Evolutionary conservation across 2,329 filamentous ascomycete genomes (phyloP).

Genomic region (Penicillium crustosum): DNA sequence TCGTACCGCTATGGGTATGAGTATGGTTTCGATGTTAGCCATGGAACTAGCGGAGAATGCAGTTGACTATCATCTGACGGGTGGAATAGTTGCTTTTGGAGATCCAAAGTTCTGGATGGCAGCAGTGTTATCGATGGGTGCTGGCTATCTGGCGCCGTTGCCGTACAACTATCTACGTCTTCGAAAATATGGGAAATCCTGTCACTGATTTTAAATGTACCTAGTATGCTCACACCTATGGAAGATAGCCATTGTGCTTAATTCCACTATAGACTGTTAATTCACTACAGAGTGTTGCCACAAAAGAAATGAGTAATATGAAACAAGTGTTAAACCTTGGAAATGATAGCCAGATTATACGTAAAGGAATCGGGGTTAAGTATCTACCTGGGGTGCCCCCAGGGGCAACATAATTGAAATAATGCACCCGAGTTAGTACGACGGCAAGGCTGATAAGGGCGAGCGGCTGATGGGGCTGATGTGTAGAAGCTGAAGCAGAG

Average conservation of each 20-base stretch:
- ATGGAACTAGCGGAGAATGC: constrained; percentile 58
- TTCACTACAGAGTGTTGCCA: neutral
- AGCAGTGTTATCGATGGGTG: constrained; percentile 37
- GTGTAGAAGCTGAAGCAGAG: constrained; percentile 1
- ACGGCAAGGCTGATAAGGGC: neutral
- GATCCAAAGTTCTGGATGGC: constrained; percentile 55
- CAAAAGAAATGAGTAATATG: neutral
- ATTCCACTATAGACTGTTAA: neutral
- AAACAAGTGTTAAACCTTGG: neutral
- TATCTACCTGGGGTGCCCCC: too few relatives aligned
- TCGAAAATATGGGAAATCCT: constrained; percentile 48
- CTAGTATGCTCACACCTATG: neutral
- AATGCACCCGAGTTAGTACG: neutral
- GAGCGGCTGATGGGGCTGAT: neutral
- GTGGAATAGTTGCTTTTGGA: constrained; percentile 50
- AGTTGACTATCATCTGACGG: constrained; percentile 58
- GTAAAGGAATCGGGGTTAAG: neutral
- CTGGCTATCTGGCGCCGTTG: constrained; percentile 47
- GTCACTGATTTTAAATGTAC: constrained; percentile 12
- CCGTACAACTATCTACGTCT: constrained; percentile 56
- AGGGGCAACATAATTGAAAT: constrained; percentile 8
- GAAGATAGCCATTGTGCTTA: neutral
- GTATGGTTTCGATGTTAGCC: constrained; percentile 58
- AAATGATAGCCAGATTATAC: constrained; percentile 6
- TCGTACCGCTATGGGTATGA: constrained; percentile 59